A percentile compares a stretch with the other conserved stretches of the same genome.
phyloP scores from a whole-genome alignment of 2,329 filamentous ascomycete species.

The Coniochaeta hoffmannii region DNA sequence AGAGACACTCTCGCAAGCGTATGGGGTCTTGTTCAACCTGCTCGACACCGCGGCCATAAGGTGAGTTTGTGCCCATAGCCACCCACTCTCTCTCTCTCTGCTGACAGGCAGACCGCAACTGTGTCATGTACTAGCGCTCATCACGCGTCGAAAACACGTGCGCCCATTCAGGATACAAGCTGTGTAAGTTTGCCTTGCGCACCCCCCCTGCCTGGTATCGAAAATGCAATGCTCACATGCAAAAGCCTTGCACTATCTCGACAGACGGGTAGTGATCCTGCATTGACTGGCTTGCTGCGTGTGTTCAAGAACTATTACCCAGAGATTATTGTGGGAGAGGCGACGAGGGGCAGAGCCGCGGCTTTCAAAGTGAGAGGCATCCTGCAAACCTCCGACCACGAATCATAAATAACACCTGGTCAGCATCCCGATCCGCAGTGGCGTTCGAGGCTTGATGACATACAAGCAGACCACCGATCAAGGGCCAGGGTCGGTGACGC shows the following conservation, averaged over 20 bases:
- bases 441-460: conserved; percentile 58
- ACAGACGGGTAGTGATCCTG: conserved; percentile 63
- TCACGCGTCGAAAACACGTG: conserved; percentile 77
- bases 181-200: conserved; percentile 46
- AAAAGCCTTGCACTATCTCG: conserved; percentile 48
- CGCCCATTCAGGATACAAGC: conserved; percentile 76
- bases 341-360: conserved; percentile 51
- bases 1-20: conserved; percentile 58
- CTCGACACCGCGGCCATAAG: conserved; percentile 73
- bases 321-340: conserved; percentile 73
- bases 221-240: background rate
- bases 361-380: conserved; percentile 48
- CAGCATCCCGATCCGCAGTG: conserved; percentile 71
- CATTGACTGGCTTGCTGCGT: conserved; percentile 64
- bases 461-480: conserved; percentile 53
- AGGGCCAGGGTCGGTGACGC: conserved; percentile 33
- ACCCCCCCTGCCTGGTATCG: no score
- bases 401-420: conserved; percentile 17
- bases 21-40: conserved; percentile 71
- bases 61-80: conserved; percentile 29
- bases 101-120: conserved; percentile 40
- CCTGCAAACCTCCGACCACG: background rate
- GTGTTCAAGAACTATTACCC: conserved; percentile 91
- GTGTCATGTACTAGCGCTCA: conserved; percentile 70
- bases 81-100: background rate